Evolutionary conservation across 106 monocot genomes (phyloP), one percentile per base, ranked within the genome.

Genomic region (Dendrobium nobile): DNA sequence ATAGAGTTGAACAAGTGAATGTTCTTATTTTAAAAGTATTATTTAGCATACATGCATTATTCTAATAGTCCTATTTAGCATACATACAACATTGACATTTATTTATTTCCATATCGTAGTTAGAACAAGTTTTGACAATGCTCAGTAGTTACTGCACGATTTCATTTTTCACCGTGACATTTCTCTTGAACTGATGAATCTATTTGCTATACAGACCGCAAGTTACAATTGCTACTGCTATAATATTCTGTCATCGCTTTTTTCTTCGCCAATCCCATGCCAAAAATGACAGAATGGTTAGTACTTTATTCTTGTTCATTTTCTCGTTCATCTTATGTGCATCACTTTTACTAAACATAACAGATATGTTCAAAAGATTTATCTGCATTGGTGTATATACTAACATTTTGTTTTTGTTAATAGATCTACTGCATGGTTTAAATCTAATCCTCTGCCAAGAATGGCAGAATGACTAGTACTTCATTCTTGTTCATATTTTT

Each of bases 221-320:
- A 80, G 83, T 85, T 7, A 89, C 86, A 64, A 86, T 89, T 19
- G 89, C 86, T 41, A 86, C 89, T 72, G 89, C 89, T 10, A 86
- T 86, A 43, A 75, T 89, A 47, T 86, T 86, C 77, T 86, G 86
- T 75, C 89, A 89, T 77, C 86, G 89, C 9, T 89, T 89, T 82
- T 89, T 89, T 59, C 86, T 89, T 78, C 86, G 84, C 41, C 89
- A 89, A 43, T 89, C 89, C 47, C 89, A 89, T 86, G 84, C 79
- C 31, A 89, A 86, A 79, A 89, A 86, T 84, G 89, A 89, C 33
- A 77, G 81, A 75, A 84, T 74, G 78, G 89, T 89, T 54, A 84
- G 86, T 47, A 61, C 51, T 28, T 37, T 13, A 51, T 51, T 51
- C 51, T 51, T 51, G 13, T 51, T 51, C 51, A 16, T 51, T 13